phyloP scores from a whole-genome alignment of 2,329 filamentous ascomycete genomes.

The Talaromyces piceae region DNA sequence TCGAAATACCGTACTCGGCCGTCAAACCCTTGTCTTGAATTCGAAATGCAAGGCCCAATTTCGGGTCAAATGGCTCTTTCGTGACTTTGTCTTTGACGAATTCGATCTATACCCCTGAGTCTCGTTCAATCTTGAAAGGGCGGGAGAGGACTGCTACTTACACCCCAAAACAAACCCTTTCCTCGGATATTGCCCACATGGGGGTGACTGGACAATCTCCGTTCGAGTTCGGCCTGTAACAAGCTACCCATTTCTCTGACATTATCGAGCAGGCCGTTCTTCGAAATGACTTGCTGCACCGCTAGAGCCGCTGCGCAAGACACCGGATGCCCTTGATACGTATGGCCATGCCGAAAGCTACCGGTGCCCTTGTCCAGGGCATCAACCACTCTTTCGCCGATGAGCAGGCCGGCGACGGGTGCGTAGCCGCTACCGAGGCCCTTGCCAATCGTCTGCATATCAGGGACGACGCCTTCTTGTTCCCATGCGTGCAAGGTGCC shows the following conservation, averaged over 20 bases:
- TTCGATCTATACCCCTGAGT: slow-evolving; percentile 37
- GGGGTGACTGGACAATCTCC: slow-evolving; percentile 37
- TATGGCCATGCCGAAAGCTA: slow-evolving; percentile 51
- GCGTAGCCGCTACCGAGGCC: slow-evolving; percentile 51
- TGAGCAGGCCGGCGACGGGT: slow-evolving; percentile 49
- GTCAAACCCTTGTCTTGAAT: slow-evolving; percentile 46
- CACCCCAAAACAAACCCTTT: slow-evolving; percentile 52
- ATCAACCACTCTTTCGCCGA: slow-evolving; percentile 43
- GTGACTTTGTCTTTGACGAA: slow-evolving; percentile 50
- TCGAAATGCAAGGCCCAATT: slow-evolving; percentile 38
- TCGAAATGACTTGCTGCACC: slow-evolving; percentile 52
- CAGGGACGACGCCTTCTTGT: slow-evolving; percentile 50
- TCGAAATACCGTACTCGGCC: slow-evolving; percentile 42
- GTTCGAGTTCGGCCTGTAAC: slow-evolving; percentile 36
- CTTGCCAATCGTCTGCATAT: slow-evolving; percentile 55
- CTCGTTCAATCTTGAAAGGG: neutral
- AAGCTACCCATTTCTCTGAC: slow-evolving; percentile 47
- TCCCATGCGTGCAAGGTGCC: slow-evolving; percentile 55
- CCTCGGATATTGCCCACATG: slow-evolving; percentile 54
- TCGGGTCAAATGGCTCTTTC: slow-evolving; percentile 47
- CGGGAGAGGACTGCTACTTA: slow-evolving; percentile 30
- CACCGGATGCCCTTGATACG: slow-evolving; percentile 54
- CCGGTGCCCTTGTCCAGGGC: slow-evolving; percentile 41
- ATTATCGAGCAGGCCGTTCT: slow-evolving; percentile 53
- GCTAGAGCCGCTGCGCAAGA: slow-evolving; percentile 54